Percentiles rank a stretch among this genome's conserved stretches.
These are phyloP conservation scores for Melianthus villosus DNA, from an alignment of 441 rosid genomes.

Conservation along the genomic window DNA sequence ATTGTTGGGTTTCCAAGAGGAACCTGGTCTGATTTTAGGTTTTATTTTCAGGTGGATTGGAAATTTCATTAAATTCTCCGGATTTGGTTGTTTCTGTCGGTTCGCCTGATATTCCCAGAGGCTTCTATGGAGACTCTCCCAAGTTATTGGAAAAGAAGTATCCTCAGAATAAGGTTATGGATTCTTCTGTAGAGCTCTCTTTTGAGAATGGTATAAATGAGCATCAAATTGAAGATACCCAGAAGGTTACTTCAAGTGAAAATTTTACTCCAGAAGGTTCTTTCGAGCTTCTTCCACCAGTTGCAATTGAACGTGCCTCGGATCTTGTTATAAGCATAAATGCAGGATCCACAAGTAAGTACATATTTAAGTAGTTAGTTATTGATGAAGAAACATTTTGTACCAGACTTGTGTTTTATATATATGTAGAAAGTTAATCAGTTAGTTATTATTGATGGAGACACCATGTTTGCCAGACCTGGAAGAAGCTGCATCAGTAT, in stretches of 20 bases:
- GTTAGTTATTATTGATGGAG: too few relatives aligned
- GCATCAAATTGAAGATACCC: slow-evolving; percentile 13
- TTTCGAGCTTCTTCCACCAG: slow-evolving; percentile 45
- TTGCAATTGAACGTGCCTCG: slow-evolving; percentile 9
- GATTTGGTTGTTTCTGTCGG: slow-evolving; percentile 53
- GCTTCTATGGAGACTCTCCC: slow-evolving; percentile 26
- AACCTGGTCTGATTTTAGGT: too few relatives aligned
- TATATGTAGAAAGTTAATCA: too few relatives aligned
- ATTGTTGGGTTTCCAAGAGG: too few relatives aligned
- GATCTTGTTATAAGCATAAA: slow-evolving; percentile 22
- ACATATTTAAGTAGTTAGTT: slow-evolving; percentile 11
- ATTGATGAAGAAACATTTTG: too few relatives aligned
- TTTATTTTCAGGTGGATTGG: too few relatives aligned
- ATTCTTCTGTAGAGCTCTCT: slow-evolving; percentile 44
- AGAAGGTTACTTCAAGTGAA: slow-evolving; percentile 26
- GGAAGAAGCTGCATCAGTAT: too few relatives aligned
- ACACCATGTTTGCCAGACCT: too few relatives aligned
- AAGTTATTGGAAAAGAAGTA: slow-evolving; percentile 15
- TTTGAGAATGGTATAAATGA: slow-evolving; percentile 56
- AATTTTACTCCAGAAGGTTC: slow-evolving; percentile 65
- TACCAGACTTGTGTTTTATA: too few relatives aligned
- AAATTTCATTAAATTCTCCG: slow-evolving; percentile 48
- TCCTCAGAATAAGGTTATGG: slow-evolving; percentile 10
- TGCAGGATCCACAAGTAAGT: slow-evolving; percentile 22
- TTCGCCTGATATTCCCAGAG: slow-evolving; percentile 46